Conservation (phyloP, 192 early-diverging fungal genomes). For the Irineochytrium annulatum region DNA sequence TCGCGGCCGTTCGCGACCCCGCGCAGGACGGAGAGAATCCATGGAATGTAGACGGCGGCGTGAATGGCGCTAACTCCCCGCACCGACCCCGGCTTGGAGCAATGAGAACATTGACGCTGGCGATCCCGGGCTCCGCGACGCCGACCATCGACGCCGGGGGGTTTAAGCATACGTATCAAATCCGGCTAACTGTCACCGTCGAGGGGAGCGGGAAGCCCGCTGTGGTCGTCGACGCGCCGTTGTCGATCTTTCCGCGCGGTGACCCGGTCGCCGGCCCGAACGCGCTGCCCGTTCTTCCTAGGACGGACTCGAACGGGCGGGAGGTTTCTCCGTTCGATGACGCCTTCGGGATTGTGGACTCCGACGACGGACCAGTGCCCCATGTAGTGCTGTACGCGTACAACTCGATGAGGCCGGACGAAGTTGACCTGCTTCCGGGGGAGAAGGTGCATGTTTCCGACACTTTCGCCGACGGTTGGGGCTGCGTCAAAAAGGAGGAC, state of each 20-base stretch:
- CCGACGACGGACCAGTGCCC: background rate
- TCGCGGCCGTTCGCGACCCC: background rate
- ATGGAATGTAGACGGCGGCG: background rate
- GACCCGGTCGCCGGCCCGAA: background rate
- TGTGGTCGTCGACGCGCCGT: background rate
- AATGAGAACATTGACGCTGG: background rate
- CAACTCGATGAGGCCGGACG: background rate
- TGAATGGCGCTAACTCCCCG: background rate
- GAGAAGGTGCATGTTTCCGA: background rate
- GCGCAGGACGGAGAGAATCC: background rate
- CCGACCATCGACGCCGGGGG: background rate
- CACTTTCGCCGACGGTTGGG: slow-evolving; percentile 2
- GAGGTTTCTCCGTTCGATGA: background rate
- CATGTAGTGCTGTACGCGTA: background rate
- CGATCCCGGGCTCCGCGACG: no score
- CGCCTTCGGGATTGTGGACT: background rate
- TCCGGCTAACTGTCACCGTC: background rate
- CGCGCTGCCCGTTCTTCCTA: background rate
- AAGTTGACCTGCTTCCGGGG: background rate
- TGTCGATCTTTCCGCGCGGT: background rate
- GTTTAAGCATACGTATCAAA: background rate
- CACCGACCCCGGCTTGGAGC: background rate
- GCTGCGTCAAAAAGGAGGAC: background rate
- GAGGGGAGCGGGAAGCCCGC: background rate
- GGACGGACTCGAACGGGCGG: background rate